phyloP scores from a whole-genome alignment of 305 asterid species.

The Fraxinus platypoda region DNA sequence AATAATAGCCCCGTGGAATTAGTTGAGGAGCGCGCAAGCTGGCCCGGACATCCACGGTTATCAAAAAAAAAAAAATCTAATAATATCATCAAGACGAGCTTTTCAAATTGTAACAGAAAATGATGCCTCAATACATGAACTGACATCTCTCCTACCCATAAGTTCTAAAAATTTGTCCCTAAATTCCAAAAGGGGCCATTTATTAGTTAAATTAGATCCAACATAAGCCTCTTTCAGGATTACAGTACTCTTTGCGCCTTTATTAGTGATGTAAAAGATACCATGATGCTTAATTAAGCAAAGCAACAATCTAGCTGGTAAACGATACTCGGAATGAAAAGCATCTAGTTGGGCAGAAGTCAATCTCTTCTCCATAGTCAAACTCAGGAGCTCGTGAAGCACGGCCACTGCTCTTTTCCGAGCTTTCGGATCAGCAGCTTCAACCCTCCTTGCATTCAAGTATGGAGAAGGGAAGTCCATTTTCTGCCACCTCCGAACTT shows the following conservation, averaged over 20 bases:
- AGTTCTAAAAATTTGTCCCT: constrained; percentile 62
- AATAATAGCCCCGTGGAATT: too few relatives aligned
- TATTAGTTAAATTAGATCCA: constrained; percentile 57
- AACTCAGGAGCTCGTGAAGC: constrained; percentile 91
- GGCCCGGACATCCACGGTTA: too few relatives aligned
- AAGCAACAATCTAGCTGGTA: constrained; percentile 76
- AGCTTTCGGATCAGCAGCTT: constrained; percentile 68
- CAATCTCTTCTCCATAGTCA: constrained; percentile 82
- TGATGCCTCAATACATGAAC: constrained; percentile 27
- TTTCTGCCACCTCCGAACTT: constrained; percentile 87
- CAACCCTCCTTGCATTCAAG: constrained; percentile 73
- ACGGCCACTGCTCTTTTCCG: constrained; percentile 83
- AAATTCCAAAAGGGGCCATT: constrained; percentile 63
- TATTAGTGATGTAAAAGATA: constrained; percentile 82
- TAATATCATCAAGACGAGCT: background rate
- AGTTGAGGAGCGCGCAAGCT: too few relatives aligned
- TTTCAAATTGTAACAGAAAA: constrained; percentile 18
- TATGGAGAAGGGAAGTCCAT: constrained; percentile 96
- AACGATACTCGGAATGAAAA: constrained; percentile 68
- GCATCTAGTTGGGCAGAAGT: constrained; percentile 85
- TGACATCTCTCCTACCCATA: constrained; percentile 53
- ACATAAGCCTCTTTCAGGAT: constrained; percentile 81
- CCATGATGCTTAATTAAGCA: constrained; percentile 87
- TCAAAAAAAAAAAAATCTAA: too few relatives aligned
- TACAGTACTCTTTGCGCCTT: constrained; percentile 73